These are phyloP conservation scores for Elaeis guineensis DNA, from an alignment of 176 grass and related monocot genomes.

Conservation along the genomic window DNA sequence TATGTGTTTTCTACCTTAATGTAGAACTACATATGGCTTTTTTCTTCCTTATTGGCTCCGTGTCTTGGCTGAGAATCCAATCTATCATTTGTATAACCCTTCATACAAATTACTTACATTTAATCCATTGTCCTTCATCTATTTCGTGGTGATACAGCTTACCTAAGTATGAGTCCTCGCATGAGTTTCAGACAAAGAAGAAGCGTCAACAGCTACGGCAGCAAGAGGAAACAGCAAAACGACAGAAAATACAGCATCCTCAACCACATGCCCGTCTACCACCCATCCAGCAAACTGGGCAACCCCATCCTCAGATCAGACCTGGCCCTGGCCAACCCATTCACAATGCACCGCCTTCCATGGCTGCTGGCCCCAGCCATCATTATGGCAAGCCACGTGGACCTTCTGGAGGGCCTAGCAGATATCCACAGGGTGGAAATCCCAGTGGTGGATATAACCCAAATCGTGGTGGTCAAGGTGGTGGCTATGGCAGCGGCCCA, in stretches of 20 bases:
- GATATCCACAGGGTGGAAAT: conserved; percentile 64
- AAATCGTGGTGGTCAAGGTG: conserved; percentile 58
- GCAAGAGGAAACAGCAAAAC: conserved; percentile 82
- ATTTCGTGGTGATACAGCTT: conserved; percentile 40
- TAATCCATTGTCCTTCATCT: background rate
- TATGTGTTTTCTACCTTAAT: background rate
- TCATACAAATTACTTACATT: background rate
- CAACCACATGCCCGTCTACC: conserved; percentile 78
- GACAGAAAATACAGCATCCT: conserved; percentile 81
- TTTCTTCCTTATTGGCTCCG: no score
- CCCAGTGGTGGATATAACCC: conserved; percentile 51
- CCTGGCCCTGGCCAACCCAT: conserved; percentile 47
- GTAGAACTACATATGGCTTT: no score
- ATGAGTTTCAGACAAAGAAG: conserved; percentile 96
- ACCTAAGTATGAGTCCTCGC: conserved; percentile 77
- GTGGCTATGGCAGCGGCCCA: conserved; percentile 50
- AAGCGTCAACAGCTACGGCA: conserved; percentile 89
- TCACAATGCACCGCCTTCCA: conserved; percentile 51
- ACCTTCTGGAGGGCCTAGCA: conserved; percentile 52
- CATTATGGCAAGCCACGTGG: conserved; percentile 74
- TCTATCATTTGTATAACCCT: background rate
- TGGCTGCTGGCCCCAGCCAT: conserved; percentile 59
- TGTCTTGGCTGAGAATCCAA: no score
- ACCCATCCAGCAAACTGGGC: conserved; percentile 74
- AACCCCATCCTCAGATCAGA: conserved; percentile 58